phyloP scores from a whole-genome alignment of 164 flowering plant genomes.

The Echeveria elegans region DNA sequence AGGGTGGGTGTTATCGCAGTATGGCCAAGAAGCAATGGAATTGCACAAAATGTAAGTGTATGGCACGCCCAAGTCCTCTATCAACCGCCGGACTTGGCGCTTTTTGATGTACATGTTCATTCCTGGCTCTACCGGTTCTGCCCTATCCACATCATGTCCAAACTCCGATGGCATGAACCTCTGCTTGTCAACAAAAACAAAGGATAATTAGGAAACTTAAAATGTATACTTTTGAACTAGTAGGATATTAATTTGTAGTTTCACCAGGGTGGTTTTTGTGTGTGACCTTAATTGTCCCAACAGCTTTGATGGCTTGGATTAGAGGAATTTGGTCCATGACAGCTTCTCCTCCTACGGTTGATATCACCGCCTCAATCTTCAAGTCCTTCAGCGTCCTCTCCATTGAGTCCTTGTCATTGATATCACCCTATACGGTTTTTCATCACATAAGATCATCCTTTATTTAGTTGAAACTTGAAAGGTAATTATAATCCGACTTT shows the following conservation, averaged over 20 bases:
- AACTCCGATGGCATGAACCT: slow-evolving; percentile 75
- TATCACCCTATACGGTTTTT: slow-evolving; percentile 31
- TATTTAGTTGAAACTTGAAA: too few species aligned
- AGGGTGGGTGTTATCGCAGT: slow-evolving; percentile 60
- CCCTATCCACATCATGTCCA: slow-evolving; percentile 64
- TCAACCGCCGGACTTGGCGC: slow-evolving; percentile 30
- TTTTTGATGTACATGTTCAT: slow-evolving; percentile 51
- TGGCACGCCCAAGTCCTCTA: slow-evolving; percentile 38
- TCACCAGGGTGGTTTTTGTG: neutral
- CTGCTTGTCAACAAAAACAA: slow-evolving; percentile 21
- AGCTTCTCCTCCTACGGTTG: slow-evolving; percentile 50
- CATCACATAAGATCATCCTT: neutral
- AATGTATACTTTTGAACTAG: neutral
- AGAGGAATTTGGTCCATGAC: slow-evolving; percentile 37
- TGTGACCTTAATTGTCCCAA: slow-evolving; percentile 50
- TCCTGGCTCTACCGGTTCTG: slow-evolving; percentile 69
- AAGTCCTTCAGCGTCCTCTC: slow-evolving; percentile 35
- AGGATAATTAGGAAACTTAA: neutral
- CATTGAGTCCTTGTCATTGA: slow-evolving; percentile 30
- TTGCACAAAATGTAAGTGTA: slow-evolving; percentile 69
- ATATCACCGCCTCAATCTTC: slow-evolving; percentile 48
- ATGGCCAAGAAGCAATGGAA: slow-evolving; percentile 76
- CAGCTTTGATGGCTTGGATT: slow-evolving; percentile 39
- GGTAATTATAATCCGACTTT: neutral
- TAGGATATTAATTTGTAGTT: too few species aligned